phyloP scores from a whole-genome alignment of 768 basidiomycete species.

The Vishniacozyma victoriae region DNA sequence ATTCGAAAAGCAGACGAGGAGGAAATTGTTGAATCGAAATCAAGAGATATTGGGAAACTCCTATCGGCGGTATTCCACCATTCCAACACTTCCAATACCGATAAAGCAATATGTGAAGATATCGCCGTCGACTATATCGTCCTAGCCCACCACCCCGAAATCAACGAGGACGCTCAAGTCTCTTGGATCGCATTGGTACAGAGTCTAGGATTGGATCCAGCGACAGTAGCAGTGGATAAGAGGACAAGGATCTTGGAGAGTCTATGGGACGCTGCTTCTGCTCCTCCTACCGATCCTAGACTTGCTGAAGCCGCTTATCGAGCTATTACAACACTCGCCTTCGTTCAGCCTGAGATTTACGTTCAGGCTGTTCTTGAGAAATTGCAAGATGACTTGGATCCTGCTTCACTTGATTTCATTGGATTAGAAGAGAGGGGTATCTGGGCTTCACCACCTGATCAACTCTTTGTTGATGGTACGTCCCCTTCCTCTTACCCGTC shows the following conservation, averaged over 20 bases:
- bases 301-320: conserved; percentile 60
- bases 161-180: conserved; percentile 52
- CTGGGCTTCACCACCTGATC: conserved; percentile 80
- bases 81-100: background rate
- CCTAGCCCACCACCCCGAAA: conserved; percentile 64
- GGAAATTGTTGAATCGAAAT: conserved; percentile 53
- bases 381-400: conserved; percentile 61
- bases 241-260: conserved; percentile 26
- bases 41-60: conserved; percentile 29
- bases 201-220: conserved; percentile 63
- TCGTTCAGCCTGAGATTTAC: conserved; percentile 66
- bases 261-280: conserved; percentile 20
- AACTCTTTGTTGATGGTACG: conserved; percentile 70
- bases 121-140: conserved; percentile 56
- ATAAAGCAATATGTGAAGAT: conserved; percentile 44
- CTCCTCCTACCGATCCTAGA: conserved; percentile 25
- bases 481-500: background rate
- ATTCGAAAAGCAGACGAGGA: conserved; percentile 49
- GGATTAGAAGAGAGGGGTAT: conserved; percentile 71
- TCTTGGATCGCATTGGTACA: conserved; percentile 81
- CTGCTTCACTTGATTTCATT: conserved; percentile 57
- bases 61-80: conserved; percentile 21
- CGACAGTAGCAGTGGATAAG: conserved; percentile 51
- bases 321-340: conserved; percentile 68
- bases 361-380: conserved; percentile 68